phyloP scores from a whole-genome alignment of 495 filamentous ascomycete genomes.

The Podospora sp. region DNA sequence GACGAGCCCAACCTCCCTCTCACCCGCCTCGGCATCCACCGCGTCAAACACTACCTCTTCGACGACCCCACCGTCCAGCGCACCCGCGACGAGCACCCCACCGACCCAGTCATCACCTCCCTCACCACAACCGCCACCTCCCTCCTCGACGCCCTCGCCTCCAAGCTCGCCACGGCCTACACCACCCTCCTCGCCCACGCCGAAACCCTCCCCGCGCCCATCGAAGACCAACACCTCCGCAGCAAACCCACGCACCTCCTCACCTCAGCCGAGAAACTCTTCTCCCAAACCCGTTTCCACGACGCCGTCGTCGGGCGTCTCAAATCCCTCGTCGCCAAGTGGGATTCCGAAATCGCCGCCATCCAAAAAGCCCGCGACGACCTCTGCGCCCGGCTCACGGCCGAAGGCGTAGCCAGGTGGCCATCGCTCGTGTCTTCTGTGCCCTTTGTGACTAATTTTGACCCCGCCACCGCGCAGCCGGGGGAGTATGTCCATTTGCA shows the following conservation, averaged over 20 bases:
- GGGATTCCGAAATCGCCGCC: constrained; percentile 11
- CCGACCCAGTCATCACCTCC: constrained; percentile 1
- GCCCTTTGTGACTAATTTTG: constrained; percentile 4
- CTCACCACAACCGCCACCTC: background rate
- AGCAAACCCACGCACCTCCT: constrained; percentile 3
- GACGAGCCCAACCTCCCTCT: constrained; percentile 11
- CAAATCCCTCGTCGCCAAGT: constrained; percentile 3
- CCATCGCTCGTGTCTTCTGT: constrained; percentile 1
- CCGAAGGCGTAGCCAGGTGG: constrained; percentile 8
- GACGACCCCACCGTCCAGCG: constrained; percentile 13
- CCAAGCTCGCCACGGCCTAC: constrained; percentile 11
- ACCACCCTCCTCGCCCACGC: background rate
- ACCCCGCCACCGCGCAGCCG: constrained; percentile 11
- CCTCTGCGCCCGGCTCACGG: constrained; percentile 1
- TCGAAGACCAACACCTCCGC: constrained; percentile 11
- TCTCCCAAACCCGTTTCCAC: background rate
- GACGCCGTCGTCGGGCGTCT: constrained; percentile 11
- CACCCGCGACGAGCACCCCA: constrained; percentile 15
- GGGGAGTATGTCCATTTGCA: constrained; percentile 9
- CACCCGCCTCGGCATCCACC: constrained; percentile 16
- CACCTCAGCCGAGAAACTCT: background rate
- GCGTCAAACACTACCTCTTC: constrained; percentile 11
- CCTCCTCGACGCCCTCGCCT: constrained; percentile 5
- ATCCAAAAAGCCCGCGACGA: constrained; percentile 3
- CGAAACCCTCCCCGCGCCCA: constrained; percentile 5